These are phyloP conservation scores for Kodamaea nitidulidarum DNA, from an alignment of 805 yeast genomes.

Conservation along the genomic window DNA sequence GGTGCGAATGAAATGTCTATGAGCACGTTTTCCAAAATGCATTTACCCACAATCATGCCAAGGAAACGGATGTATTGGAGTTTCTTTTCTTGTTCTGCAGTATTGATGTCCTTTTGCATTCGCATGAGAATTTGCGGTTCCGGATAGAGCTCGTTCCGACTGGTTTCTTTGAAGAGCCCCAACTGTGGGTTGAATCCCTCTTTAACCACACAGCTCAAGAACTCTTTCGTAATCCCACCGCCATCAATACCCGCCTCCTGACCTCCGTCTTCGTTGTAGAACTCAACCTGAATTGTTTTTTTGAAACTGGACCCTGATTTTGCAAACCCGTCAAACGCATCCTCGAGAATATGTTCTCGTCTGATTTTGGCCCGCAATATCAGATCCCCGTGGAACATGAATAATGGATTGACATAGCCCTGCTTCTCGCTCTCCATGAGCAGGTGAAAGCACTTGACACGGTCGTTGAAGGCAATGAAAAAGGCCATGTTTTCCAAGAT, in stretches of 20 bases:
- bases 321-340: constrained; percentile 62
- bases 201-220: constrained; percentile 65
- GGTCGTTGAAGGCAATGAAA: constrained; percentile 66
- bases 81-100: constrained; percentile 22
- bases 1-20: constrained; percentile 84
- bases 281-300: constrained; percentile 55
- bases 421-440: constrained; percentile 51
- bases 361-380: constrained; percentile 51
- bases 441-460: constrained; percentile 70
- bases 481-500: constrained; percentile 69
- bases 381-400: constrained; percentile 12
- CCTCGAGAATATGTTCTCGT: constrained; percentile 68
- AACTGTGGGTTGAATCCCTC: constrained; percentile 55
- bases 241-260: constrained; percentile 93
- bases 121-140: constrained; percentile 49
- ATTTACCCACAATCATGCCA: constrained; percentile 85
- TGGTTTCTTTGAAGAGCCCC: constrained; percentile 39
- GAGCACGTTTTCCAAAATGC: constrained; percentile 76
- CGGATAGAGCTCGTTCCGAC: constrained; percentile 61
- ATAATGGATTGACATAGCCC: constrained; percentile 1
- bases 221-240: constrained; percentile 92
- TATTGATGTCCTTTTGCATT: constrained; percentile 27
- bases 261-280: constrained; percentile 62
- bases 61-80: constrained; percentile 50
- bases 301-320: constrained; percentile 54